Conservation (phyloP, 192 early-diverging fungal species). For the Rhizophlyctis rosea region DNA sequence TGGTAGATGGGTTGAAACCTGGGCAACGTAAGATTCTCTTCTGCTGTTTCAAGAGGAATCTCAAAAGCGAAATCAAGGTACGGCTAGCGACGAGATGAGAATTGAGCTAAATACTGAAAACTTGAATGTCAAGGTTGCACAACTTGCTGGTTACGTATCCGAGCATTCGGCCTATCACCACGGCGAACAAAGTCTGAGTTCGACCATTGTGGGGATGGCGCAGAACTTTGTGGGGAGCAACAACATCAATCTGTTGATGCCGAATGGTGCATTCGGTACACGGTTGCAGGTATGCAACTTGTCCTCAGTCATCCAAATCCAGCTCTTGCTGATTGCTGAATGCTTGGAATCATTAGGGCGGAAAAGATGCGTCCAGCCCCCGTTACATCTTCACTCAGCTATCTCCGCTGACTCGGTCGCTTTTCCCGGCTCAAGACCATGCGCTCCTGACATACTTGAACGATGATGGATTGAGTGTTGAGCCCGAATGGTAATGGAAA, state of each 20-base stretch:
- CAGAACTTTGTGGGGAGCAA: slow-evolving; percentile 95
- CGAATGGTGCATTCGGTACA: slow-evolving; percentile 90
- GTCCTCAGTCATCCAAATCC: neutral
- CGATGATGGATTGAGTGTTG: slow-evolving; percentile 87
- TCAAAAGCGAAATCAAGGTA: slow-evolving; percentile 80
- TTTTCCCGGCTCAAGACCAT: slow-evolving; percentile 83
- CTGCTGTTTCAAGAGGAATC: slow-evolving; percentile 77
- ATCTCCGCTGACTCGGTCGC: slow-evolving; percentile 63
- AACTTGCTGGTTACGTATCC: slow-evolving; percentile 84
- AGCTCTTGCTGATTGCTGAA: neutral
- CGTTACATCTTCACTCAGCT: slow-evolving; percentile 94
- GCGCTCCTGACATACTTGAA: slow-evolving; percentile 74
- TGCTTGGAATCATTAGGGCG: slow-evolving; percentile 52
- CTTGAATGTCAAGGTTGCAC: slow-evolving; percentile 75
- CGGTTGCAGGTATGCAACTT: slow-evolving; percentile 53
- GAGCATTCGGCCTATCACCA: slow-evolving; percentile 94
- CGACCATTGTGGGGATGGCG: slow-evolving; percentile 90
- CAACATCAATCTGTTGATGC: slow-evolving; percentile 83
- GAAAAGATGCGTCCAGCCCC: slow-evolving; percentile 91
- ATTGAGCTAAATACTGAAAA: no score
- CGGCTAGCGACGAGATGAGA: no score
- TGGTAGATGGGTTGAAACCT: slow-evolving; percentile 94
- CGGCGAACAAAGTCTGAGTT: slow-evolving; percentile 77
- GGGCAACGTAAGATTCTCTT: slow-evolving; percentile 95
- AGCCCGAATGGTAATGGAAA: slow-evolving; percentile 90